Base-by-base conservation (phyloP, 1,284 basidiomycete species). In the Anthracocystis panici-leucophaei region DNA sequence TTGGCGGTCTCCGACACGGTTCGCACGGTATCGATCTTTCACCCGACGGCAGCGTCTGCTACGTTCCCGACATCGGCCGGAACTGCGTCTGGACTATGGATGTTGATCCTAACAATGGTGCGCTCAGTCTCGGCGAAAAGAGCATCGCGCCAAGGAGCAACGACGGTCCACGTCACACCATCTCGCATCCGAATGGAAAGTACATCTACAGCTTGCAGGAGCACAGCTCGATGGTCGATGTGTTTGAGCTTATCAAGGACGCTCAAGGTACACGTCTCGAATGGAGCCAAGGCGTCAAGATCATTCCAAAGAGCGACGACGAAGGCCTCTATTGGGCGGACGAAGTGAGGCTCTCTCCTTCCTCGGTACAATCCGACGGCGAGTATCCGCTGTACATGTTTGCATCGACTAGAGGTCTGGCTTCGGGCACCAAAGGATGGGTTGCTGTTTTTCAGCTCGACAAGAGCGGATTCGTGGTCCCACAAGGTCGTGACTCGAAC, bases 141-240 rank as follows among this genome's bases (percentile, higher is more conserved):
- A 83, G 79, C 60, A 63, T 84, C 45, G 84, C 86, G 7, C 83
- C 82, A 10, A 81, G 86, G 21, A 59, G 77, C 10, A 80, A 85
- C 68, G 86, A 86, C 59, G 86, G 85, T 0, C 86, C 86, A 10
- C 77, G 86, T 6, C 86, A 86, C 64, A 85, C 82, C n/a, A 83
- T 85, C 75, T 86, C 86, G 5, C 86, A 86, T 65, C 85, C 84
- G 14, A 79, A 77, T 57, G 86, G 86, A n/a, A 72, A 72, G 31
- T 79, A 82, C 68, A 85, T 86, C 35, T 87, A 86, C 77, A 81
- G 79, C 21, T 64, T 87, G 31, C 83, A 85, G 53, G 84, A 85
- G 60, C 84, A 85, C 58, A 81, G 79, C 33, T 79, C 76, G 14
- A 77, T 81, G 74, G 81, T 83, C 16, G 79, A 82, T 52, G 76